Evolutionary conservation across 73 alveolate species (phyloP).

Genomic region (Diophrys appendiculata): DNA sequence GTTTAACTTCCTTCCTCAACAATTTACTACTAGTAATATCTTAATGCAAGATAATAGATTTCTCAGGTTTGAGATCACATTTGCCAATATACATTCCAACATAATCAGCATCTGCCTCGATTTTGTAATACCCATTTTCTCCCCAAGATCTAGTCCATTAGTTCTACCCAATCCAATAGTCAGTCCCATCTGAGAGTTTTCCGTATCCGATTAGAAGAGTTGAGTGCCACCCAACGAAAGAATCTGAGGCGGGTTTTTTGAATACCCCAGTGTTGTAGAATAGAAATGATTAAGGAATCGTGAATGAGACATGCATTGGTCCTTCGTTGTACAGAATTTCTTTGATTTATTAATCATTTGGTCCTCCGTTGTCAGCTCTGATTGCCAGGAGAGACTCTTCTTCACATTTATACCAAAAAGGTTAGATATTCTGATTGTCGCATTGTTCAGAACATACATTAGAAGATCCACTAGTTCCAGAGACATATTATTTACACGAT

Average conservation of each 20-base stretch:
- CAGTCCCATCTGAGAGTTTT: not conserved
- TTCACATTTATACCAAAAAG: too few relatives aligned
- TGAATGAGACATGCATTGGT: not conserved
- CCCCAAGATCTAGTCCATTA: not conserved
- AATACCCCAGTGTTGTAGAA: not conserved
- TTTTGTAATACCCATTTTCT: not conserved
- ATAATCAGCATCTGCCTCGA: not conserved
- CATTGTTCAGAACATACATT: too few relatives aligned
- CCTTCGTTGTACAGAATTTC: not conserved
- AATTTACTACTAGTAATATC: too few relatives aligned
- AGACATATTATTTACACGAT: too few relatives aligned
- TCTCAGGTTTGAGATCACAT: too few relatives aligned
- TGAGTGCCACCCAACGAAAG: not conserved
- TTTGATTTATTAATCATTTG: not conserved
- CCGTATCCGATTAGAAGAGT: not conserved
- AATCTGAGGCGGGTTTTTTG: not conserved
- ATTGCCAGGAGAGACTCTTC: not conserved
- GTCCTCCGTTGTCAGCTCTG: not conserved
- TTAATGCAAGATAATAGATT: too few relatives aligned
- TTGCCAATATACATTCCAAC: not conserved
- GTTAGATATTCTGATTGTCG: too few relatives aligned
- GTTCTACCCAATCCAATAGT: not conserved
- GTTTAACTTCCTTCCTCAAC: too few relatives aligned
- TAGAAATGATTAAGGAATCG: not conserved
- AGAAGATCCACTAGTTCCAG: too few relatives aligned